These are phyloP conservation scores for Didymella pinodella DNA, from an alignment of 2,329 filamentous ascomycete genomes.

Conservation along the genomic window DNA sequence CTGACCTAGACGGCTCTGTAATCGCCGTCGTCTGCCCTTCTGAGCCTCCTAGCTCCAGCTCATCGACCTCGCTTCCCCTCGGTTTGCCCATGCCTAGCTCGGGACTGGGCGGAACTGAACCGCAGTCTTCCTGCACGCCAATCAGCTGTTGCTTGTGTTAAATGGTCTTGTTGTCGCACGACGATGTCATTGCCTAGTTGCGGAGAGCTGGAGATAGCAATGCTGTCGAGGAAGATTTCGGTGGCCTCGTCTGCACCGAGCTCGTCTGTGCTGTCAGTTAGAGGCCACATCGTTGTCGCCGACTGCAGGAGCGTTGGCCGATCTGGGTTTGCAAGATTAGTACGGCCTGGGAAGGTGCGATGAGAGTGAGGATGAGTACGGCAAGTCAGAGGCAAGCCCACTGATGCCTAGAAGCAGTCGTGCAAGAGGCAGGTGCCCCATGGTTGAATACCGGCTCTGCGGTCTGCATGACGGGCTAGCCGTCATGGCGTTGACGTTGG, in stretches of 20 bases:
- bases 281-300: slow-evolving; percentile 7
- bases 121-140: neutral
- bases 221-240: neutral
- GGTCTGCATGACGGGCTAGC: neutral
- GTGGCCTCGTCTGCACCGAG: neutral
- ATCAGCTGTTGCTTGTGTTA: neutral
- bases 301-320: neutral
- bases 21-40: neutral
- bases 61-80: neutral
- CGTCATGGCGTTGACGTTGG: slow-evolving; percentile 1
- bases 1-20: neutral
- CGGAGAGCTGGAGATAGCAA: neutral
- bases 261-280: neutral
- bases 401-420: neutral
- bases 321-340: neutral
- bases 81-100: slow-evolving; percentile 10
- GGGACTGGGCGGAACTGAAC: slow-evolving; percentile 1
- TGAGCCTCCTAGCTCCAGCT: neutral
- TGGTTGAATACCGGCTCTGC: neutral
- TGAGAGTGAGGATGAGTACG: slow-evolving; percentile 5
- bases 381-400: neutral
- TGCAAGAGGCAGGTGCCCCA: neutral
- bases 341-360: neutral
- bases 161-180: neutral
- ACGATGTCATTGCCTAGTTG: neutral